Evolutionary conservation across 1,284 basidiomycete species (phyloP).

Genomic region (Rhizoctonia solani): DNA sequence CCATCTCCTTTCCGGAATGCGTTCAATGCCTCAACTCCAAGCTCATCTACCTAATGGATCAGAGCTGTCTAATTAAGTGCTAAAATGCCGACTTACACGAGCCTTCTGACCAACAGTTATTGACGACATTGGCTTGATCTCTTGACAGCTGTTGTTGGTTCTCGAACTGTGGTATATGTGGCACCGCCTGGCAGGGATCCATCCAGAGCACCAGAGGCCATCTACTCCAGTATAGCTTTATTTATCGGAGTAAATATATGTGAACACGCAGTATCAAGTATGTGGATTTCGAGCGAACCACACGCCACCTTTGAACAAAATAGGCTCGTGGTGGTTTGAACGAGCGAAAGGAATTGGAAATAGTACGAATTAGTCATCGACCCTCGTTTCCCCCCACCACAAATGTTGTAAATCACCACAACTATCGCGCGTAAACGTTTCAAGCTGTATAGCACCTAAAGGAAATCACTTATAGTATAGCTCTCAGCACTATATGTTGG

Average conservation of each 20-base stretch:
- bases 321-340: no score
- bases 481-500: conserved; percentile 9
- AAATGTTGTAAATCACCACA: no score
- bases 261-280: no score
- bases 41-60: background rate
- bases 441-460: background rate
- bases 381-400: no score
- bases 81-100: conserved; percentile 1
- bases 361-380: no score
- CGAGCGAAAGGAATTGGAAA: no score
- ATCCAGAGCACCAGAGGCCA: background rate
- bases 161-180: background rate
- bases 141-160: conserved; percentile 5
- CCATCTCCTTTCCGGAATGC: conserved; percentile 6
- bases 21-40: conserved; percentile 21
- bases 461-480: background rate
- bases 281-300: no score
- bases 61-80: background rate
- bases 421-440: background rate
- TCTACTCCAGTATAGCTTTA: no score
- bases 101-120: conserved; percentile 30
- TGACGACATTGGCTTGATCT: conserved; percentile 15
- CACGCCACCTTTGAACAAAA: no score
- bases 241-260: no score
- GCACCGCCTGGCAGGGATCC: background rate